A percentile compares a stretch with the other conserved stretches of the same genome.
phyloP scores from a whole-genome alignment of 495 filamentous ascomycete genomes.

The Penicillium coprophilum region DNA sequence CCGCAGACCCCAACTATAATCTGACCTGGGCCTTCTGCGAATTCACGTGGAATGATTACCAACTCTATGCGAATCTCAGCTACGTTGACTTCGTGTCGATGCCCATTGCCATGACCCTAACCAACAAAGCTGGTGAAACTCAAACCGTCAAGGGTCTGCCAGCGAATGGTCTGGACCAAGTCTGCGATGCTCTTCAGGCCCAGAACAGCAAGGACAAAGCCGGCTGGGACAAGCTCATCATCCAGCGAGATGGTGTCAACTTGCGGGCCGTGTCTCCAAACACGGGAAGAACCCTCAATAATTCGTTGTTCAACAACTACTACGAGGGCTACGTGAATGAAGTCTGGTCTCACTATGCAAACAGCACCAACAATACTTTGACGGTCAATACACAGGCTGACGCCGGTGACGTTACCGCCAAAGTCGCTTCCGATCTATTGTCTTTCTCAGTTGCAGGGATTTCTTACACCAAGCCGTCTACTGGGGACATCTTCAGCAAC shows the following conservation, averaged over 20 bases:
- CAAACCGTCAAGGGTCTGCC: slow-evolving; percentile 61
- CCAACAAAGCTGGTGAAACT: slow-evolving; percentile 47
- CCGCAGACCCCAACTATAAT: slow-evolving; percentile 63
- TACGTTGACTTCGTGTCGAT: slow-evolving; percentile 73
- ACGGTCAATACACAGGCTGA: slow-evolving; percentile 63
- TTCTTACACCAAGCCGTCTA: slow-evolving; percentile 56
- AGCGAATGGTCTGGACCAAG: slow-evolving; percentile 52
- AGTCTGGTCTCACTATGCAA: slow-evolving; percentile 61
- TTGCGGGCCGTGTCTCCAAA: slow-evolving; percentile 68
- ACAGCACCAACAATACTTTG: slow-evolving; percentile 37
- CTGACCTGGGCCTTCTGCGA: slow-evolving; percentile 68
- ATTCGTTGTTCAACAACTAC: slow-evolving; percentile 59
- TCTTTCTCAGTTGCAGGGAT: slow-evolving; percentile 48
- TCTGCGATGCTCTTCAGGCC: slow-evolving; percentile 51
- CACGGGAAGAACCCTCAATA: slow-evolving; percentile 55
- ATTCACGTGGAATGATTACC: slow-evolving; percentile 65
- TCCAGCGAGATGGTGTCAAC: slow-evolving; percentile 48
- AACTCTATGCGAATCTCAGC: slow-evolving; percentile 73
- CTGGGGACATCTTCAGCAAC: slow-evolving; percentile 69
- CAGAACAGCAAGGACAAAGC: slow-evolving; percentile 56
- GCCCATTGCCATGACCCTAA: slow-evolving; percentile 62
- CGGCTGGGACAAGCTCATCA: slow-evolving; percentile 65
- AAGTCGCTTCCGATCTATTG: slow-evolving; percentile 49
- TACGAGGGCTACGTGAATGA: slow-evolving; percentile 61
- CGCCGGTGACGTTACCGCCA: slow-evolving; percentile 52